Evolutionary conservation across 768 basidiomycete genomes (phyloP), one percentile per base, ranked within the genome.

Genomic region (Trametes cinnabarina): DNA sequence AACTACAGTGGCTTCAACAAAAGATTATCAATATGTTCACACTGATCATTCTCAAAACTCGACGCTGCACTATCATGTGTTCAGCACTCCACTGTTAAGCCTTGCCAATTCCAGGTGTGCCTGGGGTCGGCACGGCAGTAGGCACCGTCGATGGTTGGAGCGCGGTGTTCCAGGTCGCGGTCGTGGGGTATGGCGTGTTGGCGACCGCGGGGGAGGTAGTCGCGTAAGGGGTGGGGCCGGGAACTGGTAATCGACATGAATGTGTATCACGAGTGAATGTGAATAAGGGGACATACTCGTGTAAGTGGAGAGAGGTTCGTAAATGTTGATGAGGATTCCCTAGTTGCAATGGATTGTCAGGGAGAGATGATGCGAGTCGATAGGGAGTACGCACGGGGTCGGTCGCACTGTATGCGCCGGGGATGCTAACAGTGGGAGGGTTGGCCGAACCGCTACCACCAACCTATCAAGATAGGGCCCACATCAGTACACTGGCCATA

Each of bases 81-180:
- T n/a, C n/a, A n/a, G n/a, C n/a, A n/a, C n/a, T n/a, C n/a, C n/a
- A n/a, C n/a, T n/a, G n/a, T 54, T 28, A 60, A 6, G 59, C 59
- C 53, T 60, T 55, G 15, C 53, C 59, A n/a, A 60, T 56, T 5
- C 59, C 59, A 48, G 55, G 43, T 41, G 53, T 40, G 17, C 59
- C 59, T 19, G 53, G 34, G 28, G 60, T 49, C 22, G 61, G 61
- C 20, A 60, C 55, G 22, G 64, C 68, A 20, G 78, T 80, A 22
- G 80, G 78, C 26, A 77, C 75, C 22, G 79, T 76, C 43, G 72
- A 67, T 23, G 81, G 79, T 63, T 80, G 79, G 11, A 70, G 67
- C 3, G 76, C 75, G 11, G 79, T 80, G 69, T 78, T 77, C 78
- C 78, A 81, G 17, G 79, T 80, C 15, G 79, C 78, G 23, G 78